Base-by-base conservation (phyloP, 306 rosid genomes). In the Castanopsis chinensis region DNA sequence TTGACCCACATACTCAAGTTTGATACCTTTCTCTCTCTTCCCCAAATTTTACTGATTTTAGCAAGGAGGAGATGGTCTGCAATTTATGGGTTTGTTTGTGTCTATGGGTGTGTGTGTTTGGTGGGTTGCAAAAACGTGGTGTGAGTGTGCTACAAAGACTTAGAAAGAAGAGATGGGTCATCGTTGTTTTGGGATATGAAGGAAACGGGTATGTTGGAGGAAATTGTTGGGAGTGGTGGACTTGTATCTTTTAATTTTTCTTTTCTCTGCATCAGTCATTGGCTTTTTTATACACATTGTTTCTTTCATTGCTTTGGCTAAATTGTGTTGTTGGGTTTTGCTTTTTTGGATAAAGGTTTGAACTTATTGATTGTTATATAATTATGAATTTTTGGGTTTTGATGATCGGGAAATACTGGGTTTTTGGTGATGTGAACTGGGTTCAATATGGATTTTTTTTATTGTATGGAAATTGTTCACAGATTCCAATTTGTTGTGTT, bases 381-480 rank as follows among this genome's bases (percentile, higher is more conserved):
- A 69, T 75, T 68, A 33, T 69, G 19, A 55, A 64, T 77, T 53
- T 53, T 30, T 56, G 72, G 67, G 54, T 75, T 79, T 72, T 52
- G 65, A 69, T 28, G 71, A 77, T 77, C 80, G 71, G 41, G 77
- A 27, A n/a, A 57, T 20, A 41, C 69, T 59, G 76, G 83, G 74
- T 37, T 79, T 76, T 68, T 15, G n/a, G 71, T 65, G 67, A 77
- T 59, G 60, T 74, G 60, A 61, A 55, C 59, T 65, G 19, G 53
- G 45, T 76, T 49, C 14, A 23, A 37, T 80, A 70, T 58, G 25
- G 37, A 73, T 75, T 65, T 32, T 37, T 37, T 37, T 37, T 61
- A 21, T 57, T 19, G 28, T 20, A 14, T 69, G 28, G 58, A 9
- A 61, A 37, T 5, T 60, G 20, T 49, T 55, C 10, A 15, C 17